These are phyloP conservation scores for Zelonia costaricensis DNA, from an alignment of 208 protist genomes.

Conservation along the genomic window DNA sequence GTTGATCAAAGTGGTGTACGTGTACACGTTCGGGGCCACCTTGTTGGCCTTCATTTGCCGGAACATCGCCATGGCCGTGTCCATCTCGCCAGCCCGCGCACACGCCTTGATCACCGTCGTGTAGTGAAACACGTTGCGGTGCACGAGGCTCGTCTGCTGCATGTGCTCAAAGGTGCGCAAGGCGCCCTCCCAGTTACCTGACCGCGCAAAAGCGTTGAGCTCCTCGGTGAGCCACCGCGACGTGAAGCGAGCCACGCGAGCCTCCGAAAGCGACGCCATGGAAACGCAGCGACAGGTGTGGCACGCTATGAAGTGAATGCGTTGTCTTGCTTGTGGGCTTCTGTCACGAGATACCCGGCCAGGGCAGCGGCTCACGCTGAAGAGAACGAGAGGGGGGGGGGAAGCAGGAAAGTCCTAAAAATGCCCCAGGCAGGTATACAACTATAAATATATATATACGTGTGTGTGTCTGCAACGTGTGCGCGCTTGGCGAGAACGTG, in stretches of 20 bases:
- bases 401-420: too few species aligned
- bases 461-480: too few species aligned
- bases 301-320: too few species aligned
- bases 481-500: too few species aligned
- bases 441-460: too few species aligned
- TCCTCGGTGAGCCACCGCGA: slow-evolving; percentile 89
- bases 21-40: slow-evolving; percentile 86
- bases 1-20: slow-evolving; percentile 86
- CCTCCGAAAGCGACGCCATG: slow-evolving; percentile 75
- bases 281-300: too few species aligned
- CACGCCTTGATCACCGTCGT: slow-evolving; percentile 85
- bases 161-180: slow-evolving; percentile 65
- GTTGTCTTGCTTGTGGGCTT: too few species aligned
- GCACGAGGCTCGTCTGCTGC: slow-evolving; percentile 67
- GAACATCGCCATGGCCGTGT: slow-evolving; percentile 64
- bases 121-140: slow-evolving; percentile 90
- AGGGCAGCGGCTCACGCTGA: too few species aligned
- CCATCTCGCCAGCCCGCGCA: slow-evolving; percentile 67
- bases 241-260: slow-evolving; percentile 65
- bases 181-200: slow-evolving; percentile 83
- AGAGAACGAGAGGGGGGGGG: too few species aligned
- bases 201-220: slow-evolving; percentile 62
- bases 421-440: too few species aligned
- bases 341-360: too few species aligned
- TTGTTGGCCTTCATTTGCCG: slow-evolving; percentile 70